A percentile compares a stretch with the other conserved stretches of the same genome.
Evolutionary conservation across 2,329 filamentous ascomycete species (phyloP).

Genomic region (Pseudogymnoascus sp.): DNA sequence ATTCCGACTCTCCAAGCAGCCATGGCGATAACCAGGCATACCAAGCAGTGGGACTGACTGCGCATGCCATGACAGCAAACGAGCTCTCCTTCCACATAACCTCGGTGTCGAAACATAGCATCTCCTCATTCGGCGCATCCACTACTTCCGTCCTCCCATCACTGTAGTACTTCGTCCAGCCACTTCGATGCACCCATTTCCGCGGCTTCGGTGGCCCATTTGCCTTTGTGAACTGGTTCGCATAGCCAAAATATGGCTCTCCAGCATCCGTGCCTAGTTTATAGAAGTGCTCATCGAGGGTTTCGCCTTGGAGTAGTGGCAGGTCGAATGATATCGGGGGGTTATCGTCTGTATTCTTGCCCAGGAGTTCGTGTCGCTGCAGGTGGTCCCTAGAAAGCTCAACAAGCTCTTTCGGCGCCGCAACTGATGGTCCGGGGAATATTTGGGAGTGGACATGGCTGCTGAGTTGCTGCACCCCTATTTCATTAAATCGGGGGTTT

Average conservation of each 20-base stretch:
- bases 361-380: slow-evolving; percentile 73
- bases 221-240: slow-evolving; percentile 63
- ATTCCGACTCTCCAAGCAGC: slow-evolving; percentile 74
- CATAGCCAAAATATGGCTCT: slow-evolving; percentile 69
- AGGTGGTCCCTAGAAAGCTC: slow-evolving; percentile 76
- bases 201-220: slow-evolving; percentile 50
- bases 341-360: slow-evolving; percentile 75
- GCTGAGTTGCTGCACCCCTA: slow-evolving; percentile 91
- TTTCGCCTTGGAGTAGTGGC: slow-evolving; percentile 67
- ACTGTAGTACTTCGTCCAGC: slow-evolving; percentile 86
- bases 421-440: slow-evolving; percentile 52
- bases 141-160: slow-evolving; percentile 67
- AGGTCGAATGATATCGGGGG: slow-evolving; percentile 79
- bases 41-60: slow-evolving; percentile 82
- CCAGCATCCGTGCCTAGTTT: slow-evolving; percentile 78
- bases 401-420: slow-evolving; percentile 63
- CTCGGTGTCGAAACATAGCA: slow-evolving; percentile 92
- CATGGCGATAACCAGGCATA: slow-evolving; percentile 97
- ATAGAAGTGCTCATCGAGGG: slow-evolving; percentile 89
- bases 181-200: slow-evolving; percentile 70
- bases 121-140: slow-evolving; percentile 66
- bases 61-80: slow-evolving; percentile 95
- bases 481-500: slow-evolving; percentile 73
- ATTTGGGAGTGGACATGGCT: slow-evolving; percentile 73
- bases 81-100: slow-evolving; percentile 91